Evolutionary conservation across 768 basidiomycete genomes (phyloP).

Genomic region (Agrocybe pediades): DNA sequence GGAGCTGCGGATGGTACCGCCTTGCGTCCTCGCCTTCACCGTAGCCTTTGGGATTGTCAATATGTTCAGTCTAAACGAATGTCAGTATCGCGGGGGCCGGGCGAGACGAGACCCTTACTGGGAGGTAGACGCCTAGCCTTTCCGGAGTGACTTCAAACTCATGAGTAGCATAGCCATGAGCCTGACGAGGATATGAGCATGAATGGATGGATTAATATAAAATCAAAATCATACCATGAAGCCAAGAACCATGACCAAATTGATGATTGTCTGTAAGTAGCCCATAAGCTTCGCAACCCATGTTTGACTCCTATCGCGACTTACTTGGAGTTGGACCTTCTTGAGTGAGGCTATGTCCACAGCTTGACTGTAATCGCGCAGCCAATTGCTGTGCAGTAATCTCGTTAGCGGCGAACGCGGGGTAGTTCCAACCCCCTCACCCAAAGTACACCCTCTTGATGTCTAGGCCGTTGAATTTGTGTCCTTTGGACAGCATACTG

Average conservation of each 20-base stretch:
- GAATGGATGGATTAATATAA: background rate
- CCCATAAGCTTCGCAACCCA: too few relatives aligned
- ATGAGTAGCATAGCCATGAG: slow-evolving; percentile 77
- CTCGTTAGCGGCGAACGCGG: background rate
- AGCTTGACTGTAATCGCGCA: slow-evolving; percentile 88
- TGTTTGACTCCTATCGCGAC: too few relatives aligned
- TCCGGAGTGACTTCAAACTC: slow-evolving; percentile 88
- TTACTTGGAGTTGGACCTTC: slow-evolving; percentile 68
- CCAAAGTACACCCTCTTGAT: slow-evolving; percentile 85
- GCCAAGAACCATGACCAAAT: slow-evolving; percentile 87
- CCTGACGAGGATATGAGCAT: slow-evolving; percentile 39
- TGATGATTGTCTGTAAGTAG: slow-evolving; percentile 89
- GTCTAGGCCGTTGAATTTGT: slow-evolving; percentile 79
- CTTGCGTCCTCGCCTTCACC: slow-evolving; percentile 84
- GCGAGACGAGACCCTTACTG: slow-evolving; percentile 40
- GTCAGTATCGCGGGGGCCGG: background rate
- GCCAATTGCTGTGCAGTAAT: slow-evolving; percentile 64
- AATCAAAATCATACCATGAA: slow-evolving; percentile 63
- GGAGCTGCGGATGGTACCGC: slow-evolving; percentile 71
- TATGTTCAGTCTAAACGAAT: slow-evolving; percentile 70
- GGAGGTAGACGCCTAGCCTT: slow-evolving; percentile 83
- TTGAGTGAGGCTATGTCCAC: slow-evolving; percentile 82
- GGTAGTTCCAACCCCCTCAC: slow-evolving; percentile 36
- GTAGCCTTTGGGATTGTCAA: slow-evolving; percentile 92
- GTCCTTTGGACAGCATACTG: slow-evolving; percentile 57